Evolutionary conservation across 176 grass and related monocot species (phyloP).

Genomic region (Pontederia paniculata): DNA sequence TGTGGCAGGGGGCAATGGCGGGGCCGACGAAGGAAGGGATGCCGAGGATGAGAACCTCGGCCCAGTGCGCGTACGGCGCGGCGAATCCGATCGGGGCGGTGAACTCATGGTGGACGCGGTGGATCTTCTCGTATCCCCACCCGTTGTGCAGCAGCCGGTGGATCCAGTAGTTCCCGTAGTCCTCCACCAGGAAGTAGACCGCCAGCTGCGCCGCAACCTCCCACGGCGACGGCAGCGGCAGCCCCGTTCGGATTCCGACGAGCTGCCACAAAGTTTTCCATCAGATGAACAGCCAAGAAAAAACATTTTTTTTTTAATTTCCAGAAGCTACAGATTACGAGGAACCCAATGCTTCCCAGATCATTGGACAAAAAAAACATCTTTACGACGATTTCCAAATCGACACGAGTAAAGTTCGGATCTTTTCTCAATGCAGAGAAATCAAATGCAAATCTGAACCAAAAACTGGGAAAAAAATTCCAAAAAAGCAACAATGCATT

Average conservation of each 20-base stretch:
- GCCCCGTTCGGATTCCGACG: conserved; percentile 48
- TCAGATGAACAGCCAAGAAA: too few species aligned
- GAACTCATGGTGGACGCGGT: conserved; percentile 78
- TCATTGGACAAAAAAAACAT: too few species aligned
- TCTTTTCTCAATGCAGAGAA: too few species aligned
- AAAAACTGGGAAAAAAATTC: too few species aligned
- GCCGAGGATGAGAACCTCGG: conserved; percentile 70
- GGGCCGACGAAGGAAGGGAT: conserved; percentile 66
- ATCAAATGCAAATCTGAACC: too few species aligned
- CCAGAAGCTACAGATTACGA: too few species aligned
- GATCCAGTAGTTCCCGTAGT: conserved; percentile 83
- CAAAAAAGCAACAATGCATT: too few species aligned
- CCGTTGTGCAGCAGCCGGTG: conserved; percentile 60
- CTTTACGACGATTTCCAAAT: too few species aligned
- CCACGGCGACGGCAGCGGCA: conserved; percentile 53
- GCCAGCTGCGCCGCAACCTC: conserved; percentile 58
- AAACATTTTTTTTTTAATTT: too few species aligned
- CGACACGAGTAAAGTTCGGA: too few species aligned
- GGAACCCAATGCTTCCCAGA: too few species aligned
- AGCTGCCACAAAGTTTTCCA: conserved; percentile 18
- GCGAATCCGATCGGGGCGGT: conserved; percentile 72
- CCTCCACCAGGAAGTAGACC: conserved; percentile 81
- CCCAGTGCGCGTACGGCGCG: conserved; percentile 74
- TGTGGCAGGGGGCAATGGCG: conserved; percentile 59
- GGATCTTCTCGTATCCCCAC: conserved; percentile 77